Evolutionary conservation across 495 filamentous ascomycete species (phyloP), one percentile per base, ranked within the genome.

Genomic region (Staphylotrichum tortipilum): DNA sequence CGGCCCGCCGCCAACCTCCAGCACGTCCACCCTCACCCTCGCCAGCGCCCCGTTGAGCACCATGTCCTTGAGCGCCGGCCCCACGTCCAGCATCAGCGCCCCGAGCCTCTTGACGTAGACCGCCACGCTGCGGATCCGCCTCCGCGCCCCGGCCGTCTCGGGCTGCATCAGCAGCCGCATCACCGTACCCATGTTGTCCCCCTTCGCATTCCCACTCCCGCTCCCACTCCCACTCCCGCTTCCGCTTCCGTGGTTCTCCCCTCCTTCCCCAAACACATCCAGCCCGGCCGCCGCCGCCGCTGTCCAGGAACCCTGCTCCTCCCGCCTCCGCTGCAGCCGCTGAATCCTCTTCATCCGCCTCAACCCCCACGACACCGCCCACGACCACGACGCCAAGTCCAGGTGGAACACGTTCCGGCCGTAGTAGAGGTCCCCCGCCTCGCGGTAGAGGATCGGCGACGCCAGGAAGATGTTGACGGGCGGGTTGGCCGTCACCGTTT

Each of bases 351-450:
- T n/a, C n/a, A n/a, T n/a, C n/a, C n/a, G n/a, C n/a, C n/a, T n/a
- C n/a, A n/a, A n/a, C n/a, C n/a, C n/a, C n/a, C n/a, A n/a, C n/a
- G n/a, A n/a, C n/a, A n/a, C n/a, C n/a, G 33, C 44, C 23, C 23
- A 56, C 50, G 12, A 58, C 44, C 33, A 53, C 55, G 7, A 51
- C 50, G 28, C 48, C 54, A 62, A 52, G 34, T 60, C 59, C 8
- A 66, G n/a, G 19, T 55, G 58, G 45, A 68, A 66, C 11, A 49
- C 54, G 30, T 69, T 68, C 14, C 57, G 44, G 2, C 54, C 45
- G 46, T 69, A 69, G 49, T 67, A 68, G 19, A 68, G 55, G 15
- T 56, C 59, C 5, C 54, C 62, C 14, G 67, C 63, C 29, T 63
- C 61, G 26, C 59, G 57, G 37, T 67, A 61, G 42, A 68, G 55